phyloP scores from a whole-genome alignment of 2,329 filamentous ascomycete genomes.

The Fusarium virguliforme region DNA sequence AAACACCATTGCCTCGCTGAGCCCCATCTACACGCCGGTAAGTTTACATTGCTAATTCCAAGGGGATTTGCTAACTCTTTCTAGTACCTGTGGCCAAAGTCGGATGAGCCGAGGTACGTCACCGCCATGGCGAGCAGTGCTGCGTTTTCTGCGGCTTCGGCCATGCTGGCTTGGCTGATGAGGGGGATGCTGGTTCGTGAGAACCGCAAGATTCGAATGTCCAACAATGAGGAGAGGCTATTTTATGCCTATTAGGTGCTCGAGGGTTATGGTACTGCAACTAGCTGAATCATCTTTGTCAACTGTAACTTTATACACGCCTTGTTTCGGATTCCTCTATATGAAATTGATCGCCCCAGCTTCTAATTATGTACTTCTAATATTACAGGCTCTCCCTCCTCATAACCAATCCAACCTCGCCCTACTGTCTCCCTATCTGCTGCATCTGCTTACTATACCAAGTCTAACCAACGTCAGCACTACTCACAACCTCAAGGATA shows the following conservation, averaged over 20 bases:
- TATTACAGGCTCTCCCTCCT: background rate
- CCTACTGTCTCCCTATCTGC: slow-evolving; percentile 20
- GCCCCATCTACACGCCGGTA: slow-evolving; percentile 19
- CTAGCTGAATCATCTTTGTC: background rate
- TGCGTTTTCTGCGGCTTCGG: slow-evolving; percentile 47
- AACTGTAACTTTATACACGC: background rate
- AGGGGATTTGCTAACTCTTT: background rate
- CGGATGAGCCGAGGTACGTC: slow-evolving; percentile 47
- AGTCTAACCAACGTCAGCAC: slow-evolving; percentile 15
- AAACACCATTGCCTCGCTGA: slow-evolving; percentile 8
- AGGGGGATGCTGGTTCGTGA: slow-evolving; percentile 47
- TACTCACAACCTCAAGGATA: fast-evolving
- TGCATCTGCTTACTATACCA: slow-evolving; percentile 42
- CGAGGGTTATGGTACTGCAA: too few species aligned
- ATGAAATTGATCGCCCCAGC: background rate
- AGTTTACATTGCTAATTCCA: slow-evolving; percentile 24
- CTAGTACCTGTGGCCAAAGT: slow-evolving; percentile 57
- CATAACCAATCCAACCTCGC: too few species aligned
- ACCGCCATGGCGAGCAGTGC: slow-evolving; percentile 47
- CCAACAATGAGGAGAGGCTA: slow-evolving; percentile 15
- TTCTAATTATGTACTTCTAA: background rate
- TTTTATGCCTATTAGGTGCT: slow-evolving; percentile 14
- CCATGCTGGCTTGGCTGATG: slow-evolving; percentile 43
- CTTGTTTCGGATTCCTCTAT: background rate
- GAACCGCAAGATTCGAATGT: slow-evolving; percentile 41